phyloP scores from a whole-genome alignment of 768 basidiomycete species.

The Pholiota microspora region DNA sequence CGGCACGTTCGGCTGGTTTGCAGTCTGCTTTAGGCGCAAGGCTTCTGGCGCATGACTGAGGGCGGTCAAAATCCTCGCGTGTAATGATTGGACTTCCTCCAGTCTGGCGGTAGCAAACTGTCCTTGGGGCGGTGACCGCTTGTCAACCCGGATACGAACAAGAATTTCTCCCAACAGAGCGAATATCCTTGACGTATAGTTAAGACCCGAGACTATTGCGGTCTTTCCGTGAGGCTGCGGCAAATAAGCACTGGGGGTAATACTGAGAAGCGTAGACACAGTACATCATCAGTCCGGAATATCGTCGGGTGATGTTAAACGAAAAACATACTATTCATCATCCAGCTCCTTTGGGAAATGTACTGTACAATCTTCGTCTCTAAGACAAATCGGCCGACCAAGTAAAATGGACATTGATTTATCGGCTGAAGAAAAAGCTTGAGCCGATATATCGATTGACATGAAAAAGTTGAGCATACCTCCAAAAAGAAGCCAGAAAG shows the following conservation, averaged over 20 bases:
- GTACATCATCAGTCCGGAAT: slow-evolving; percentile 22
- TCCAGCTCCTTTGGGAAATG: slow-evolving; percentile 87
- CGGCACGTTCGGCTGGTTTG: slow-evolving; percentile 45
- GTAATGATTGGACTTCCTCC: slow-evolving; percentile 81
- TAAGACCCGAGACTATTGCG: slow-evolving; percentile 81
- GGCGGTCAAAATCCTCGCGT: slow-evolving; percentile 70
- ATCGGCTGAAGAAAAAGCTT: slow-evolving; percentile 52
- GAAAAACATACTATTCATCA: slow-evolving; percentile 72
- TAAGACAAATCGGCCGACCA: slow-evolving; percentile 80
- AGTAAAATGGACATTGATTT: slow-evolving; percentile 87
- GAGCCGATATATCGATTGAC: slow-evolving; percentile 5
- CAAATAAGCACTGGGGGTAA: slow-evolving; percentile 80
- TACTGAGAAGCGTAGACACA: slow-evolving; percentile 43
- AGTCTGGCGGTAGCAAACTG: slow-evolving; percentile 83
- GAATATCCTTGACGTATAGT: slow-evolving; percentile 85
- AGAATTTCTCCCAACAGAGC: slow-evolving; percentile 84
- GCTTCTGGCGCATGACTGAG: slow-evolving; percentile 76
- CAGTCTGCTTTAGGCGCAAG: slow-evolving; percentile 62
- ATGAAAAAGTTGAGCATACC: slow-evolving; percentile 43
- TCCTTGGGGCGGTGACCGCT: slow-evolving; percentile 80
- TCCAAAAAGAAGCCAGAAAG: slow-evolving; percentile 89
- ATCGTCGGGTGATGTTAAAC: slow-evolving; percentile 26
- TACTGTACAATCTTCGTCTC: slow-evolving; percentile 89
- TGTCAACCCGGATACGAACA: slow-evolving; percentile 84
- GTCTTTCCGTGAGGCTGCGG: slow-evolving; percentile 88